phyloP scores from a whole-genome alignment of 2,329 filamentous ascomycete genomes.

The Didymella sp. region DNA sequence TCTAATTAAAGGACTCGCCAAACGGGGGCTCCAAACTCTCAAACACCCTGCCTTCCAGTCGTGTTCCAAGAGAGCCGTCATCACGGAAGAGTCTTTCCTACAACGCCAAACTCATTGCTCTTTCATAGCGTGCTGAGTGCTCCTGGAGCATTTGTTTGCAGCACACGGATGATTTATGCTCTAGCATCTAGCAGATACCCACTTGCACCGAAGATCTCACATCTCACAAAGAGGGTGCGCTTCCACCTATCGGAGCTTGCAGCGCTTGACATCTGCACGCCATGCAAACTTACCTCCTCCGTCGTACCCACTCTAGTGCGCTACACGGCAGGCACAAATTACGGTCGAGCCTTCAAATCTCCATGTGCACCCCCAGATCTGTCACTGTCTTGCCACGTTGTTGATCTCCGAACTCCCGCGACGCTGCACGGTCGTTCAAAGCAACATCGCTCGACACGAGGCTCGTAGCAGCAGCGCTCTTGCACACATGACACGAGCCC shows the following conservation, averaged over 20 bases:
- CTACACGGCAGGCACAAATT: constrained; percentile 7
- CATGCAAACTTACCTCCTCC: constrained; percentile 1
- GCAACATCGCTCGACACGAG: constrained; percentile 11
- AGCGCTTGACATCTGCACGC: constrained; percentile 6
- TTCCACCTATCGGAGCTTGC: constrained; percentile 10
- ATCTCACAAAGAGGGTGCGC: neutral
- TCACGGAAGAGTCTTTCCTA: neutral
- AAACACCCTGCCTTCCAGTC: constrained; percentile 13
- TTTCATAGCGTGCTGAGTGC: neutral
- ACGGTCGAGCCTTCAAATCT: neutral
- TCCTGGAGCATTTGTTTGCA: neutral
- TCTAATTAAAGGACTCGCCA: constrained; percentile 21
- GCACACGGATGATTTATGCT: neutral
- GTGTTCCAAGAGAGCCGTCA: constrained; percentile 3
- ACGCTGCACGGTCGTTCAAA: constrained; percentile 8
- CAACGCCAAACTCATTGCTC: constrained; percentile 3
- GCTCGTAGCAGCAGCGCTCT: constrained; percentile 2
- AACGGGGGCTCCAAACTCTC: constrained; percentile 6
- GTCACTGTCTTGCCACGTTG: constrained; percentile 23
- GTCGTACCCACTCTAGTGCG: constrained; percentile 1
- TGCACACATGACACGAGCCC: constrained; percentile 8
- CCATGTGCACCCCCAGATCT: constrained; percentile 16
- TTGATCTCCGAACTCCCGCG: constrained; percentile 9
- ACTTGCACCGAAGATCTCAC: constrained; percentile 1
- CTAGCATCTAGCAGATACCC: neutral